Conservation (phyloP, 345 rosid genomes). For the Acer saccharum region DNA sequence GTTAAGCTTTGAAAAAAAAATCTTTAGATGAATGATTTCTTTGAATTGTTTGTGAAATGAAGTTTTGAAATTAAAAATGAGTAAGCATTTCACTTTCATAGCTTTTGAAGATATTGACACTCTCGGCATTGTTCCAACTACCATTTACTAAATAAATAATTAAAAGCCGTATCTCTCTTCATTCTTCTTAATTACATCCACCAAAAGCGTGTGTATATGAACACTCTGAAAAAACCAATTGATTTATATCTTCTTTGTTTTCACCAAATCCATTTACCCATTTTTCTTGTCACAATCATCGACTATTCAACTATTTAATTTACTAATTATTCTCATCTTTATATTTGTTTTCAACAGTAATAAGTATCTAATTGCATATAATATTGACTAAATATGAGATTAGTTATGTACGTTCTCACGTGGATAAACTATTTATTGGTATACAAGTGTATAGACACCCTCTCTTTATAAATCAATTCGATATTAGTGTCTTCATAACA, state of each 20-base stretch:
- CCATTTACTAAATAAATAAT: background rate
- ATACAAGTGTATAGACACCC: no score
- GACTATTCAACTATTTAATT: no score
- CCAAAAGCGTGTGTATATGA: constrained; percentile 19
- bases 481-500: no score
- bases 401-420: no score
- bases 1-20: background rate
- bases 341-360: no score
- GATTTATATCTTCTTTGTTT: background rate
- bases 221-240: background rate
- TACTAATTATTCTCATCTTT: constrained; percentile 15
- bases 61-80: background rate
- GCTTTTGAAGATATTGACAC: constrained; percentile 35
- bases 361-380: background rate
- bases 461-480: no score
- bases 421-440: no score
- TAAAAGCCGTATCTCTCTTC: constrained; percentile 19
- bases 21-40: background rate
- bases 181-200: constrained; percentile 9
- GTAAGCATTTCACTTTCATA: constrained; percentile 19
- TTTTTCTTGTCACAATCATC: constrained; percentile 14
- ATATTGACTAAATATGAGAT: background rate
- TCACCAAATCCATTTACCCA: constrained; percentile 27
- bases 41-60: background rate
- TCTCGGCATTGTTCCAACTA: constrained; percentile 27